Percentiles rank a stretch among this genome's conserved stretches.
phyloP scores from a whole-genome alignment of 2,329 filamentous ascomycete species.

The Emmonsiellopsis sp. region DNA sequence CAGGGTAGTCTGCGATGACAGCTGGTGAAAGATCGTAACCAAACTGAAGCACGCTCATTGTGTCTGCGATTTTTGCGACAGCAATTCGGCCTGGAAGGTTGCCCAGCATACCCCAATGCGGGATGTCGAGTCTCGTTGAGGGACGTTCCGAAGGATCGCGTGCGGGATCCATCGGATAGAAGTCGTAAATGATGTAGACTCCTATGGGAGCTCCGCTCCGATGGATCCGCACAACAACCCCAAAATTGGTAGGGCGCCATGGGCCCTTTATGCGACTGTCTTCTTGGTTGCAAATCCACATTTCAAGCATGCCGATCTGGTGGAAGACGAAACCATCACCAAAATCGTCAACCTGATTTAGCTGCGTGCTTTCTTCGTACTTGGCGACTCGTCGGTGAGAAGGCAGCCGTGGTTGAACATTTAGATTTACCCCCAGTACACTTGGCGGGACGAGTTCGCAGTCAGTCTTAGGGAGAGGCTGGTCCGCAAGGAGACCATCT shows the following conservation, averaged over 20 bases:
- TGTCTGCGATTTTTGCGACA: constrained; percentile 6
- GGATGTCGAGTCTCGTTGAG: background rate
- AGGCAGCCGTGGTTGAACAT: constrained; percentile 5
- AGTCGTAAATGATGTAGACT: background rate
- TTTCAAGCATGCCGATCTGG: background rate
- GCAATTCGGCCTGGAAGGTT: background rate
- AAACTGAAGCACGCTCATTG: background rate
- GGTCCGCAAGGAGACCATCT: background rate
- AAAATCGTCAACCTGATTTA: background rate
- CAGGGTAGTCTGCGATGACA: background rate
- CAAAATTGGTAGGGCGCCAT: background rate
- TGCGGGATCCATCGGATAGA: background rate
- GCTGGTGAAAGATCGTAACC: background rate
- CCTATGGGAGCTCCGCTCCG: background rate
- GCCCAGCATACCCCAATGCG: background rate
- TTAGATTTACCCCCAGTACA: constrained; percentile 5
- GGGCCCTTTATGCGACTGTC: background rate
- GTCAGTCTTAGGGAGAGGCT: background rate
- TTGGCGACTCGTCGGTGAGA: background rate
- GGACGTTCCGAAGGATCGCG: background rate
- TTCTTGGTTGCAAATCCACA: background rate
- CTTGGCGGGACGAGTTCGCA: background rate
- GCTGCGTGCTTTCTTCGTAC: background rate
- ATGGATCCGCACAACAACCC: background rate
- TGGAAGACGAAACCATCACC: background rate